A percentile compares a stretch with the other conserved stretches of the same genome.
Conservation (phyloP, 2,329 filamentous ascomycete species). For the Beauveria australis region DNA sequence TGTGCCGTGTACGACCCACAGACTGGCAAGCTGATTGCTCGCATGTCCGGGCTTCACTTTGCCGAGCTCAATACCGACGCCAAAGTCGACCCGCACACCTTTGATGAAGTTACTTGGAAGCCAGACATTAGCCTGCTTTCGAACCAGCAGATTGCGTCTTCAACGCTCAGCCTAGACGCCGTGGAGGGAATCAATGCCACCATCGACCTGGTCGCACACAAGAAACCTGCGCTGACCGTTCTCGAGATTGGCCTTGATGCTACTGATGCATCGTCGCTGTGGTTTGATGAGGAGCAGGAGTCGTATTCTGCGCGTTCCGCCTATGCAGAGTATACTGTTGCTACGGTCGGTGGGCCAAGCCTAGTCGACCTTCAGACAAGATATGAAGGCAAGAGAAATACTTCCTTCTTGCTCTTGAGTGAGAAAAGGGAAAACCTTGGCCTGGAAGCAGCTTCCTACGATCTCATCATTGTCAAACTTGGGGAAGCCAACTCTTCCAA, state of each 20-base stretch:
- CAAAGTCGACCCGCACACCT: constrained; percentile 18
- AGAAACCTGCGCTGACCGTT: constrained; percentile 24
- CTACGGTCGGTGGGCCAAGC: neutral
- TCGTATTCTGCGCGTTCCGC: neutral
- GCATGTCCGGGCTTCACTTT: constrained; percentile 16
- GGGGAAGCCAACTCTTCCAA: neutral
- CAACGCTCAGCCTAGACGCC: neutral
- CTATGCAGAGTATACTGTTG: neutral
- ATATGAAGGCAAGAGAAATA: neutral
- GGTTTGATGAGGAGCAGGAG: constrained; percentile 16
- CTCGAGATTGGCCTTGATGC: constrained; percentile 23
- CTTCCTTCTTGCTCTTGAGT: neutral
- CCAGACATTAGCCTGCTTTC: constrained; percentile 17
- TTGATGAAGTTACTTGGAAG: constrained; percentile 16
- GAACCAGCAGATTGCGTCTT: neutral
- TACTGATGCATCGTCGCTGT: constrained; percentile 18
- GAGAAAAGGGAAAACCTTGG: neutral
- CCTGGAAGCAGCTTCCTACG: neutral
- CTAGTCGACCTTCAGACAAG: constrained; percentile 1
- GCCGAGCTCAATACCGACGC: constrained; percentile 15
- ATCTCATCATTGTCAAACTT: neutral
- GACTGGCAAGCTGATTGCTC: constrained; percentile 15
- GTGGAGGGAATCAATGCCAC: constrained; percentile 10
- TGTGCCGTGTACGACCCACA: constrained; percentile 15
- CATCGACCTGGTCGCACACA: constrained; percentile 27